phyloP scores from a whole-genome alignment of 2,329 filamentous ascomycete genomes.

The Dothideomycetidae sp. region DNA sequence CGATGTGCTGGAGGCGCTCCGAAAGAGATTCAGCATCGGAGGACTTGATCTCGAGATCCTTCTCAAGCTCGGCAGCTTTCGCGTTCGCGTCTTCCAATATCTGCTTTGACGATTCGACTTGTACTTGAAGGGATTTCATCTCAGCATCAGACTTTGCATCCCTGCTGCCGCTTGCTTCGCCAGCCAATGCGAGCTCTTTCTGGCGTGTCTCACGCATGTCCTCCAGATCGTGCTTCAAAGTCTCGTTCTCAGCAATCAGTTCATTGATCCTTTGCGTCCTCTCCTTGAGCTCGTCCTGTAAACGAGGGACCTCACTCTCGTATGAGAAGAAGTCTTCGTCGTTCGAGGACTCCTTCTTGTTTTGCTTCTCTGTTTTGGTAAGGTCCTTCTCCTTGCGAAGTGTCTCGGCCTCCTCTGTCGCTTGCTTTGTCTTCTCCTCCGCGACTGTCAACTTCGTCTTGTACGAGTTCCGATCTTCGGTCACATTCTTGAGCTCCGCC shows the following conservation, averaged over 20 bases:
- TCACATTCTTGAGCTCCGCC: conserved; percentile 80
- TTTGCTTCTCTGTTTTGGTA: conserved; percentile 3
- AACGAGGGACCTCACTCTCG: conserved; percentile 68
- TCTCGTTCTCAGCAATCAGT: conserved; percentile 54
- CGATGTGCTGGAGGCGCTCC: not conserved
- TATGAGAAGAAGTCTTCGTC: conserved; percentile 71
- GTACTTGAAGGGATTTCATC: not conserved
- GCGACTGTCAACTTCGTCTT: conserved; percentile 62
- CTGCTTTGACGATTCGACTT: not conserved
- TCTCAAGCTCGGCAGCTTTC: not conserved
- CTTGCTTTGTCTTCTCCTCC: conserved; percentile 47
- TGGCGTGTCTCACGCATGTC: conserved; percentile 21
- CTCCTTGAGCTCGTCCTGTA: conserved; percentile 54
- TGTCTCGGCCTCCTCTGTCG: conserved; percentile 49
- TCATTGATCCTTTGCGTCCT: conserved; percentile 48
- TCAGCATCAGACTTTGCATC: conserved; percentile 3
- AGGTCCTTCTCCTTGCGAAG: conserved; percentile 30
- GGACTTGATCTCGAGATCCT: not conserved
- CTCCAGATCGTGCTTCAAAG: conserved; percentile 55
- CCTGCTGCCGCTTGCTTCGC: conserved; percentile 1
- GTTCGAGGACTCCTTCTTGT: conserved; percentile 15
- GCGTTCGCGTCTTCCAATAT: not conserved
- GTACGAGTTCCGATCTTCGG: conserved; percentile 59
- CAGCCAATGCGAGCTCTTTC: conserved; percentile 1
- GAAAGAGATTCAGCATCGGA: conserved; percentile 11